Base-by-base conservation (phyloP, 495 filamentous ascomycete species). In the Penicillium herquei region DNA sequence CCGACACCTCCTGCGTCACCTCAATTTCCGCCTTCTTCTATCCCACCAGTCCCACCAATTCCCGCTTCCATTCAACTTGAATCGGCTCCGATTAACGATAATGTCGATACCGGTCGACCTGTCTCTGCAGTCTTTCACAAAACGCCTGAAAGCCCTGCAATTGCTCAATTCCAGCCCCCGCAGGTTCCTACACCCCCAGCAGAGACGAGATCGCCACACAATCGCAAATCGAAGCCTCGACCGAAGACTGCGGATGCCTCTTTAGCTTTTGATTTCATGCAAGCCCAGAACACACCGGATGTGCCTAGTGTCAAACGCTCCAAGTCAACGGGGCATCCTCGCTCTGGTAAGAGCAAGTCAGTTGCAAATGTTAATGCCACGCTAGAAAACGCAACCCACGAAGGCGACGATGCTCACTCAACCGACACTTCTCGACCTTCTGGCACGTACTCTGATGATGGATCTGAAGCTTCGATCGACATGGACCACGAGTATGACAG, bases 41-140 rank as follows among this genome's bases (percentile, higher is more conserved):
- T 56, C 7, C 49, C 55, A 9, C 57, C 63, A 16, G 57, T 68
- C 7, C 65, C 65, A 32, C 58, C 61, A 3, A 56, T 67, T 26
- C 64, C 64, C 16, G 41, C 57, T 14, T 41, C 47, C 3, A 64
- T 68, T 39, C 55, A 56, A 13, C 26, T 55, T 7, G 65, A 65
- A 33, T 78, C 39, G 72, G 82, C 51, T 64, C 76, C 57, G 64
- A 81, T 16, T 82, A 87, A 57, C 79, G 83, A 44, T 84, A 86
- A 62, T 82, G 81, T 0, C 78, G 87, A 61, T 77, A 75, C 85
- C 3, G 87, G 88, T 58, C 82, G 87, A 8, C 88, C 88, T 0
- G 67, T 89, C 7, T 91, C 89, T 9, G 77, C 88, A 7, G 80
- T 89, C 7, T 93, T 89, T 2, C 86, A 83, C 7, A 88, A 91